Percentiles rank a stretch among this genome's conserved stretches.
These are phyloP conservation scores for Macaranga tanarius DNA, from an alignment of 441 rosid species.

Conservation along the genomic window DNA sequence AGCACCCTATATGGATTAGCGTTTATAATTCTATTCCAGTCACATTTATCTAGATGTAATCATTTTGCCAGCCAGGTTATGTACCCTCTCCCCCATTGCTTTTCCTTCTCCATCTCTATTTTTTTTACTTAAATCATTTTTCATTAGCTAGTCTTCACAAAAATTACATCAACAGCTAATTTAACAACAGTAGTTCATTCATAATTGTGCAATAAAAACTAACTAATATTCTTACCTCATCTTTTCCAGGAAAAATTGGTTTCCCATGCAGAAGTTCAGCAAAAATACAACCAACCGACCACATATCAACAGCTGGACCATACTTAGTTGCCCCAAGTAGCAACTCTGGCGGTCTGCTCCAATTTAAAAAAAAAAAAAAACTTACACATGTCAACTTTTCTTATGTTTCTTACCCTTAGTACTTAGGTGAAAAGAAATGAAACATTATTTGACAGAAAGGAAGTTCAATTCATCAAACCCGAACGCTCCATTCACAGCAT, in stretches of 20 bases:
- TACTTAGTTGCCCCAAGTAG: conserved; percentile 95
- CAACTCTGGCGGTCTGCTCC: conserved; percentile 88
- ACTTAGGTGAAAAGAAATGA: background rate
- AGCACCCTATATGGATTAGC: background rate
- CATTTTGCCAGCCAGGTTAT: background rate
- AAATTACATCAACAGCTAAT: background rate
- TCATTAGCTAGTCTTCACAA: background rate
- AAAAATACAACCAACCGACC: conserved; percentile 98
- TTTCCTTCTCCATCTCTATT: background rate
- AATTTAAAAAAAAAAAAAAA: background rate
- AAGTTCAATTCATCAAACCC: background rate
- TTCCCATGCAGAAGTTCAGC: conserved; percentile 91
- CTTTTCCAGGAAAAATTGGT: conserved; percentile 90
- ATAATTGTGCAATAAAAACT: background rate
- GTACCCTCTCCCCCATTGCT: background rate
- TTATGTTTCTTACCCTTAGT: background rate
- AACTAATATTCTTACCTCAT: conserved; percentile 49
- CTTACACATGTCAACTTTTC: background rate
- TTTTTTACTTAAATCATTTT: background rate
- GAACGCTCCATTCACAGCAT: background rate
- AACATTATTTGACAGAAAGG: background rate
- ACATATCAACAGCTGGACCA: conserved; percentile 99
- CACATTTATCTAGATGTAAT: background rate
- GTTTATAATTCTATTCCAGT: background rate
- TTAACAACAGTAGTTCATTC: background rate